Base-by-base conservation (phyloP, 2,329 filamentous ascomycete genomes). In the Aureobasidium sp. region DNA sequence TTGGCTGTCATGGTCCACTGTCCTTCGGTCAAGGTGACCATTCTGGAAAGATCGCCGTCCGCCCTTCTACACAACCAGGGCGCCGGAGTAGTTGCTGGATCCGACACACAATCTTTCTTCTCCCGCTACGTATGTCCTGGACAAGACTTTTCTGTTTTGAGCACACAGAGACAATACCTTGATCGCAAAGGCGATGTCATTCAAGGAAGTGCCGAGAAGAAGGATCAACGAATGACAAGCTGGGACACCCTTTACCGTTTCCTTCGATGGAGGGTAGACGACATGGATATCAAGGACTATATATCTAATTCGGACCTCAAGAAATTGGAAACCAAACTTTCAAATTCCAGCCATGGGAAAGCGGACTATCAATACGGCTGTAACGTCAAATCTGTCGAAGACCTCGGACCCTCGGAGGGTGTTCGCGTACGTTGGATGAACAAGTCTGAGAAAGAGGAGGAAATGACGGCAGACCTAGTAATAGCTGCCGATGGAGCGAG, bases 221-320 rank as follows among this genome's bases (percentile, higher is more conserved):
- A 70, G 61, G 62, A 66, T 33, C 77, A 79, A 65, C 69, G 70
- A 60, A 79, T 79, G 78, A 79, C 75, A 3, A 77, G 74, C 59
- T 79, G 78, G 77, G 77, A 79, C 59, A 60, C 79, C 37, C 68
- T 76, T 9, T 79, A 79, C 63, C 69, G 76, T 54, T 62, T 78
- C 7, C 69, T 79, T 62, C 70, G 77, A 31, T 75, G 75, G 60
- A 75, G 77, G 57, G 77, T 76, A 53, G 77, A 79, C 60, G 74
- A 74, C 64, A 57, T 69, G 43, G 50, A 68, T n/a, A 60, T 57
- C 37, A 69, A 67, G 47, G 65, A 64, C 40, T 70, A 71, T 57
- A 67, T 69, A 9, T 49, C 65, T 6, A 65, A 60, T 3, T 42
- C 60, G 58, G 9, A 58, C 19, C 50, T 51, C 15, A 25, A 38